These are phyloP conservation scores for Neurospora sp. DNA, from an alignment of 495 filamentous ascomycete species.

Conservation along the genomic window DNA sequence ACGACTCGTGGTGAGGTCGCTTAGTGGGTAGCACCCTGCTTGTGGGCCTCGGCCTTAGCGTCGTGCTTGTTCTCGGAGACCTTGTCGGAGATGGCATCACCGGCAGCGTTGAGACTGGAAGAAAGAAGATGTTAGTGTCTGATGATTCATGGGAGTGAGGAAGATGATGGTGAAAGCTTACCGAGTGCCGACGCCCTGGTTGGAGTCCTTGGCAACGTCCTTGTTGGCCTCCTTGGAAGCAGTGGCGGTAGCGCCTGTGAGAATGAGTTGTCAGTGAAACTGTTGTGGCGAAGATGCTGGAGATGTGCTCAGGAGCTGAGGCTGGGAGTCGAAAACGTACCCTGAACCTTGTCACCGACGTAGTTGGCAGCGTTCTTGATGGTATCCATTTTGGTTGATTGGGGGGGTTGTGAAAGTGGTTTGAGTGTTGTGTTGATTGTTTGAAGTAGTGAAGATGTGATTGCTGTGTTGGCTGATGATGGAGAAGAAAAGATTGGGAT, in stretches of 20 bases:
- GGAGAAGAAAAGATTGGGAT: constrained; percentile 11
- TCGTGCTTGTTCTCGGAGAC: constrained; percentile 44
- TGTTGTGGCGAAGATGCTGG: not conserved
- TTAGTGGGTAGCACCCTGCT: constrained; percentile 49
- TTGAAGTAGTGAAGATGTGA: constrained; percentile 6
- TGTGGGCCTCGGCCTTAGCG: constrained; percentile 45
- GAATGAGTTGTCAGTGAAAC: not conserved
- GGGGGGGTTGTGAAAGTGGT: not conserved
- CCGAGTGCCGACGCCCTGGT: constrained; percentile 41
- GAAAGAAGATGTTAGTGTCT: constrained; percentile 7
- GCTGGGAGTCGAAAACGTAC: constrained; percentile 9
- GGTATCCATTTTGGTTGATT: constrained; percentile 44
- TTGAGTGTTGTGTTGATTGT: constrained; percentile 18
- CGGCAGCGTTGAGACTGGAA: constrained; percentile 41
- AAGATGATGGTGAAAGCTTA: constrained; percentile 17
- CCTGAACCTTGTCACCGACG: constrained; percentile 49
- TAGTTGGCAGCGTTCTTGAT: constrained; percentile 52
- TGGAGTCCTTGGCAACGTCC: constrained; percentile 50
- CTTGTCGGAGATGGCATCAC: constrained; percentile 50
- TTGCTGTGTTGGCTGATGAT: constrained; percentile 24
- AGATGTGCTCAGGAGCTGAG: not conserved
- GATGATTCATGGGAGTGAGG: not conserved
- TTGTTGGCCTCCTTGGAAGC: constrained; percentile 61
- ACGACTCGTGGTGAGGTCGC: constrained; percentile 10
- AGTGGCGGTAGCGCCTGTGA: constrained; percentile 23